phyloP scores from a whole-genome alignment of 2,329 filamentous ascomycete genomes.

The Sporothrix brunneoviolacea region DNA sequence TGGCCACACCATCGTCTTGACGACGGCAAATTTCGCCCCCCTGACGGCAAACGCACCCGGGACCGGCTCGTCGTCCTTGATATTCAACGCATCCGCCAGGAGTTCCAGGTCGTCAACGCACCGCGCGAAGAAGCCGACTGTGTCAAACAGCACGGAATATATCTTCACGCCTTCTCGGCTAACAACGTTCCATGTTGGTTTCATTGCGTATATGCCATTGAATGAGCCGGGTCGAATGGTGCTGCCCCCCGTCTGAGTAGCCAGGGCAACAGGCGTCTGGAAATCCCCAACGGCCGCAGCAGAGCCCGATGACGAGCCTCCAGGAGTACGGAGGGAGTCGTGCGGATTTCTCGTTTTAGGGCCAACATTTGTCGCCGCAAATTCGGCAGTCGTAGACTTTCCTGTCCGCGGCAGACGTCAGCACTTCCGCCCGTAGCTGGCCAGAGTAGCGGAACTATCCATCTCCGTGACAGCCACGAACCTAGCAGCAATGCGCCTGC shows the following conservation, averaged over 20 bases:
- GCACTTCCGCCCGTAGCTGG: neutral
- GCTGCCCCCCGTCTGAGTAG: constrained; percentile 61
- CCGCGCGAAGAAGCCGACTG: constrained; percentile 54
- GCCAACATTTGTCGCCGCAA: constrained; percentile 49
- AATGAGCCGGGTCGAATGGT: constrained; percentile 58
- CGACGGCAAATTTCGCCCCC: constrained; percentile 47
- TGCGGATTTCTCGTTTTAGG: constrained; percentile 53
- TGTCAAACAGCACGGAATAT: constrained; percentile 54
- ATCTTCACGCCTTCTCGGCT: constrained; percentile 55
- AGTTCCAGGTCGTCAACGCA: constrained; percentile 52
- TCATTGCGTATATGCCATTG: constrained; percentile 58
- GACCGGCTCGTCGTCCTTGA: constrained; percentile 42
- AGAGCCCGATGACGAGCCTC: constrained; percentile 62
- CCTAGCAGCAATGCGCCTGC: constrained; percentile 52
- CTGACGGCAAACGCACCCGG: constrained; percentile 29
- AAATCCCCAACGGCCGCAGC: constrained; percentile 60
- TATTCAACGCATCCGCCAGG: constrained; percentile 44
- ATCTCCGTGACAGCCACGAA: constrained; percentile 10
- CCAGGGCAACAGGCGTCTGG: constrained; percentile 54
- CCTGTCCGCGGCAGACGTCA: constrained; percentile 25
- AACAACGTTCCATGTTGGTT: constrained; percentile 60
- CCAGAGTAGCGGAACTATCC: too few relatives aligned
- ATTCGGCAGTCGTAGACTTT: constrained; percentile 58
- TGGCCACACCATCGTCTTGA: constrained; percentile 47
- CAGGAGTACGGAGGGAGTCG: constrained; percentile 47